phyloP scores from a whole-genome alignment of 1,284 basidiomycete species.

The Ceratobasidium sp. region DNA sequence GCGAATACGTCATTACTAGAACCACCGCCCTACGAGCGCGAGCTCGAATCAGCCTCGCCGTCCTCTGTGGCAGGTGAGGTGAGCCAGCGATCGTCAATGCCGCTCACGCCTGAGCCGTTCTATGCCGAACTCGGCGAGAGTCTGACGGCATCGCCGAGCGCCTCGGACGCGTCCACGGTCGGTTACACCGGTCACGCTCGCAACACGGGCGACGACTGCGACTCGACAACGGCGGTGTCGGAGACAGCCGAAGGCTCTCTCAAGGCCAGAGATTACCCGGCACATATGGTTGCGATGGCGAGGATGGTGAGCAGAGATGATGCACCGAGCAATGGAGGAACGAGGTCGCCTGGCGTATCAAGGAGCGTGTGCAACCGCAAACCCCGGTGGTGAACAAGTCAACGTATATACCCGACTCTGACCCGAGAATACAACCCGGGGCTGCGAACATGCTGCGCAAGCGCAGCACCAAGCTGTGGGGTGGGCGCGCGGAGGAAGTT shows the following conservation, averaged over 20 bases:
- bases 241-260: constrained; percentile 24
- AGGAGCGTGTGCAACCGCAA: constrained; percentile 63
- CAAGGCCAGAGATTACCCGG: constrained; percentile 32
- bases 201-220: constrained; percentile 28
- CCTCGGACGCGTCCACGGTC: constrained; percentile 40
- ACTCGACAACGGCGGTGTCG: constrained; percentile 33
- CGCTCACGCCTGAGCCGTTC: constrained; percentile 20
- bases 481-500: constrained; percentile 93
- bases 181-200: constrained; percentile 26
- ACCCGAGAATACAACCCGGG: constrained; percentile 62
- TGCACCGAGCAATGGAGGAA: not conserved
- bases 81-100: constrained; percentile 31
- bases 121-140: constrained; percentile 30
- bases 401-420: constrained; percentile 49
- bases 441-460: constrained; percentile 73
- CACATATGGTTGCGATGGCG: constrained; percentile 27
- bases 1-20: constrained; percentile 14
- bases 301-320: constrained; percentile 27
- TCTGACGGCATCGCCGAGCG: constrained; percentile 34
- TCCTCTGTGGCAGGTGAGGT: constrained; percentile 41
- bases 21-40: constrained; percentile 25
- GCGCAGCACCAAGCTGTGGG: constrained; percentile 96
- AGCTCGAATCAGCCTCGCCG: constrained; percentile 27
- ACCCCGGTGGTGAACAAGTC: constrained; percentile 51
- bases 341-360: constrained; percentile 50